Evolutionary conservation across 2,329 filamentous ascomycete species (phyloP).

Genomic region (Xylariaceae sp.): DNA sequence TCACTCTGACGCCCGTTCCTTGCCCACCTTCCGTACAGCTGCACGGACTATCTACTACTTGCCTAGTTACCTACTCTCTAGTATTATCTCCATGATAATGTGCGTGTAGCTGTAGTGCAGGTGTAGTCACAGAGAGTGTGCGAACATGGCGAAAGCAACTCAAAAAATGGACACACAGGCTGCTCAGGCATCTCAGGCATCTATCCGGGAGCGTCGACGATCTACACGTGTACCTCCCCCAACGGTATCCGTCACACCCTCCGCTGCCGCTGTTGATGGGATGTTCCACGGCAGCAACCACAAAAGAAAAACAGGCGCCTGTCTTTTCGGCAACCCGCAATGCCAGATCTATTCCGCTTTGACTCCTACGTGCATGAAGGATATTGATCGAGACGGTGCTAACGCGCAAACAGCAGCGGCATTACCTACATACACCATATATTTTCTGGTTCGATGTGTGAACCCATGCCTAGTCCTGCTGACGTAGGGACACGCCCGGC

Average conservation of each 20-base stretch:
- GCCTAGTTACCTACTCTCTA: too few relatives aligned
- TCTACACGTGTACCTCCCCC: background rate
- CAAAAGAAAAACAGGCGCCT: slow-evolving; percentile 17
- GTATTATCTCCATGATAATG: too few relatives aligned
- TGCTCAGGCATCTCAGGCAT: background rate
- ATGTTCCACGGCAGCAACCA: slow-evolving; percentile 26
- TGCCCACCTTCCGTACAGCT: background rate
- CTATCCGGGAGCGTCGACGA: too few relatives aligned
- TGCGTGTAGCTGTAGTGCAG: too few relatives aligned
- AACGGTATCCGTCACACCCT: slow-evolving; percentile 6
- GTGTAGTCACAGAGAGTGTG: too few relatives aligned
- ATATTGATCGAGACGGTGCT: slow-evolving; percentile 1
- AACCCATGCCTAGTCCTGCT: slow-evolving; percentile 1
- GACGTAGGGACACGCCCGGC: too few relatives aligned
- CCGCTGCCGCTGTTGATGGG: slow-evolving; percentile 19
- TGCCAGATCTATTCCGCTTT: slow-evolving; percentile 26
- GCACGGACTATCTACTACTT: too few relatives aligned
- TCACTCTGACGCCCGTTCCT: background rate
- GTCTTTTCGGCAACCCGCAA: slow-evolving; percentile 22
- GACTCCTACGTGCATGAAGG: slow-evolving; percentile 26
- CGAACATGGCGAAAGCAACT: background rate
- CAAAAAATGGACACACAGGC: background rate
- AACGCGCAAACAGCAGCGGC: background rate
- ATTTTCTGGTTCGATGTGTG: slow-evolving; percentile 2
- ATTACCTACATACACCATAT: background rate